phyloP scores from a whole-genome alignment of 2,329 filamentous ascomycete genomes.

The Dothistroma pini region DNA sequence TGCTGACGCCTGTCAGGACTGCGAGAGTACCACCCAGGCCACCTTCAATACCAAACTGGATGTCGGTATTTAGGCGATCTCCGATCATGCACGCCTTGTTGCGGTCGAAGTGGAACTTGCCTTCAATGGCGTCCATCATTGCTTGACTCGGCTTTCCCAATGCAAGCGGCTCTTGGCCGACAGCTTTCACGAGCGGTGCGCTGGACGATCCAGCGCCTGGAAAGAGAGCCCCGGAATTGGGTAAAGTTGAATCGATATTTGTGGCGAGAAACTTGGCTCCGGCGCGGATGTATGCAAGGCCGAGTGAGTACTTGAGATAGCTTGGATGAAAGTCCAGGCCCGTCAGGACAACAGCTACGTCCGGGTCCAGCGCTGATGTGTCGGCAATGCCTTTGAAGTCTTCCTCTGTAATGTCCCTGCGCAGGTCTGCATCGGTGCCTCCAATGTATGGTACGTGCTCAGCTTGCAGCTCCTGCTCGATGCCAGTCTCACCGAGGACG shows the following conservation, averaged over 20 bases:
- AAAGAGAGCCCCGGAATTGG: constrained; percentile 77
- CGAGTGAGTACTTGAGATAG: constrained; percentile 85
- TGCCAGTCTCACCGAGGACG: constrained; percentile 84
- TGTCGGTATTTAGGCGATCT: constrained; percentile 90
- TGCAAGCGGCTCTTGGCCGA: constrained; percentile 64
- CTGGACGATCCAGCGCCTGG: constrained; percentile 84
- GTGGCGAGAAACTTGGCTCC: constrained; percentile 89
- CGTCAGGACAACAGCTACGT: constrained; percentile 83
- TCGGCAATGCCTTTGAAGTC: constrained; percentile 75
- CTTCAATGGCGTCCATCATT: constrained; percentile 99
- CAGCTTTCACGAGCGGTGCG: constrained; percentile 66
- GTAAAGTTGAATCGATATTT: constrained; percentile 87
- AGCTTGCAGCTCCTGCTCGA: constrained; percentile 79
- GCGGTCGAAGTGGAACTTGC: constrained; percentile 86
- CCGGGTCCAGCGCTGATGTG: constrained; percentile 73
- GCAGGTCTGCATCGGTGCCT: constrained; percentile 74
- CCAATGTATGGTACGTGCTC: constrained; percentile 79
- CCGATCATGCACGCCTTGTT: constrained; percentile 91
- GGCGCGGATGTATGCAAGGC: constrained; percentile 77
- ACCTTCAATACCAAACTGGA: constrained; percentile 89
- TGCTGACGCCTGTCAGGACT: constrained; percentile 84
- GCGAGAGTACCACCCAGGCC: constrained; percentile 85
- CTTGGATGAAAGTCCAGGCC: constrained; percentile 94
- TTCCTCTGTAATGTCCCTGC: constrained; percentile 72
- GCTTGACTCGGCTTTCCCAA: constrained; percentile 95